Evolutionary conservation across 352 stramenopile genomes (phyloP).

Genomic region (Phytophthora ohioensis): DNA sequence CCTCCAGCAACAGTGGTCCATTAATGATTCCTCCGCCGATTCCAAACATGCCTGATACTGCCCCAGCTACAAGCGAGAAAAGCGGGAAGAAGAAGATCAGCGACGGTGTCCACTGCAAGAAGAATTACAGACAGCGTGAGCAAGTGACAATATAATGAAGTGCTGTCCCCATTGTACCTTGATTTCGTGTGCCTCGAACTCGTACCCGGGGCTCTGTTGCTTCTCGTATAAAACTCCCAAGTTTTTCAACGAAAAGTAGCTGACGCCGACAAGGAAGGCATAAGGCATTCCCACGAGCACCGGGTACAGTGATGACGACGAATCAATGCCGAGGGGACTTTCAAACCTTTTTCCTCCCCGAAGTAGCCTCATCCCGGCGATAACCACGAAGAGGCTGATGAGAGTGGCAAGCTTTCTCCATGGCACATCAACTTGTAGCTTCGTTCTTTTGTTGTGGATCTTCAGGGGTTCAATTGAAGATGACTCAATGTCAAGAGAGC

Average conservation of each 20-base stretch:
- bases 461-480: constrained; percentile 11
- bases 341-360: constrained; percentile 90
- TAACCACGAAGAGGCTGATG: constrained; percentile 86
- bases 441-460: constrained; percentile 28
- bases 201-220: constrained; percentile 59
- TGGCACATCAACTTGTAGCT: constrained; percentile 44
- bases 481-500: constrained; percentile 23
- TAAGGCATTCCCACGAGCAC: constrained; percentile 63
- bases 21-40: constrained; percentile 96
- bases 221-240: constrained; percentile 53
- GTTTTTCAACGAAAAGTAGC: constrained; percentile 67
- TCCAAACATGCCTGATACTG: constrained; percentile 95
- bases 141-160: background rate
- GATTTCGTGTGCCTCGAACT: constrained; percentile 54
- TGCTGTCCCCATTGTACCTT: constrained; percentile 31
- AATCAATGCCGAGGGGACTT: constrained; percentile 90
- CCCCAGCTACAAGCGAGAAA: constrained; percentile 90
- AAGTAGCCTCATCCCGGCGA: constrained; percentile 92
- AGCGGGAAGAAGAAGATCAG: constrained; percentile 89
- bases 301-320: constrained; percentile 81
- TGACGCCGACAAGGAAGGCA: constrained; percentile 78
- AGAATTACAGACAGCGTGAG: background rate
- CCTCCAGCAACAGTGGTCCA: constrained; percentile 94
- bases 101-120: constrained; percentile 27
- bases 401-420: constrained; percentile 85